Conservation (phyloP, 108 stramenopile genomes). For the Skeletonema menzelii region DNA sequence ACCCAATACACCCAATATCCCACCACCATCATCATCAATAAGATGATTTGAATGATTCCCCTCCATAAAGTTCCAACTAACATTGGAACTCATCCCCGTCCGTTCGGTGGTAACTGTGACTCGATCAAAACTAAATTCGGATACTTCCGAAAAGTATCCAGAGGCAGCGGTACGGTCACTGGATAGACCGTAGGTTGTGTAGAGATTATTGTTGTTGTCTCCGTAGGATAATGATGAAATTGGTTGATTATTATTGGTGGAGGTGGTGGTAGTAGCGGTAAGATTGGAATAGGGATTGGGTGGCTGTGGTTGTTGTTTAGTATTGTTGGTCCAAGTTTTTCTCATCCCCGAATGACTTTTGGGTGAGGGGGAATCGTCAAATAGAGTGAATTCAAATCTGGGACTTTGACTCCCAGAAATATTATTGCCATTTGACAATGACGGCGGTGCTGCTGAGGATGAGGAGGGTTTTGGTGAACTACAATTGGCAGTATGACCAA, state of each 20-base stretch:
- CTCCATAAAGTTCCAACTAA: conserved; percentile 26
- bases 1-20: too few relatives aligned
- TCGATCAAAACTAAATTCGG: conserved; percentile 40
- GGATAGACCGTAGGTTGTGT: background rate
- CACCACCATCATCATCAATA: background rate
- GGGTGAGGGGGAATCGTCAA: background rate
- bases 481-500: background rate
- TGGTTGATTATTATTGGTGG: background rate
- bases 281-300: background rate
- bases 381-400: background rate
- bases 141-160: conserved; percentile 13
- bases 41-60: background rate
- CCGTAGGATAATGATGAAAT: background rate
- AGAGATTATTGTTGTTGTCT: background rate
- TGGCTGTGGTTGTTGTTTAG: background rate
- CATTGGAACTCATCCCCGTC: conserved; percentile 13
- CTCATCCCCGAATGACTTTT: background rate
- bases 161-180: background rate
- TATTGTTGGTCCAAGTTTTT: too few relatives aligned
- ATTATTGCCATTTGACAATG: background rate
- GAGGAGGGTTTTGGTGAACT: background rate
- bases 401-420: background rate
- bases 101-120: conserved; percentile 33
- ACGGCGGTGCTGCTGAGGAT: background rate
- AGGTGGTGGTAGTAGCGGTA: too few relatives aligned